Evolutionary conservation across 108 stramenopile genomes (phyloP), one percentile per base, ranked within the genome.

Genomic region (Conticribra guillardii): DNA sequence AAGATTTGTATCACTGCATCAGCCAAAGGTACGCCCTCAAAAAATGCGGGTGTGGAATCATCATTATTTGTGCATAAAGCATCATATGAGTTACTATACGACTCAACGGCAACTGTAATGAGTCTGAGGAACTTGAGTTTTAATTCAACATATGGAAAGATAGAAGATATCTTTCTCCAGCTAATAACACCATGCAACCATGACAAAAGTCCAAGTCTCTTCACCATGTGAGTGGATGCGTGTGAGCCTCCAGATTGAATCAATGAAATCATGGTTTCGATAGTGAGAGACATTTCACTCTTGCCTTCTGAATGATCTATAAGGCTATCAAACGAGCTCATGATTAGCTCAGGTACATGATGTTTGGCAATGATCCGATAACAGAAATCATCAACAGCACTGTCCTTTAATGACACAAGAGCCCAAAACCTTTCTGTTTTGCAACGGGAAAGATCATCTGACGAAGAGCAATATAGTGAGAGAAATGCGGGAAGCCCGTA

Each of bases 401-500:
- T 81, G 50, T 94, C 89, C 28, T 72, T 82, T n/a, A 94, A 49
- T 1, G 77, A 52, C 34, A 84, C 65, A 0, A 94, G 67, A 1
- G 88, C 90, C 88, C 89, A 94, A 33, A 79, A 66, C 31, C 90
- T 71, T 73, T 94, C 93, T 41, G 57, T 67, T 58, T 81, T 74
- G 9, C 86, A 69, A 18, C 86, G 84, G 34, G 48, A 56, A 22
- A 61, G 19, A 11, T 86, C 85, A 41, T 89, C 85, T 0, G 81
- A 63, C 15, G 84, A 64, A 4, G 90, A 90, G 53, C 90, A 94
- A 71, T 90, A 94, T 9, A 92, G 56, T n/a, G 89, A 79, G 3
- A 94, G 84, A 67, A 94, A 94, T 41, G 78, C 69, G 24, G 93
- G 93, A 27, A 94, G 71, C n/a, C 81, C 80, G 54, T 79, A 80